Conservation (phyloP, 257 asterid genomes). For the Verbascum thapsus region DNA sequence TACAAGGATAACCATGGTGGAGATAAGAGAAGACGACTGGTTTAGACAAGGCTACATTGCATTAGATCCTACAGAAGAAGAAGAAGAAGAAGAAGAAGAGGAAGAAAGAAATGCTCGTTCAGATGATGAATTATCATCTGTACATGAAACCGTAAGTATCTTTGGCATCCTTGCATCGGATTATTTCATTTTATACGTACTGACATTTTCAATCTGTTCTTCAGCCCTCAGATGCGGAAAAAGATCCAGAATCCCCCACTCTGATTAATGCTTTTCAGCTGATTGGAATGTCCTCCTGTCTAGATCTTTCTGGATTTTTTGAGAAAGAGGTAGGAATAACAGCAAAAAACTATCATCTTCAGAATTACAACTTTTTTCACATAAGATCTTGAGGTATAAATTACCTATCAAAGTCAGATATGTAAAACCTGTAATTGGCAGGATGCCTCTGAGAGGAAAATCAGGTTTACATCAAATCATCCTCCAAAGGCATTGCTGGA, state of each 20-base stretch:
- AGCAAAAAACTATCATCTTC: slow-evolving; percentile 1
- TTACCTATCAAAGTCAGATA: slow-evolving; percentile 1
- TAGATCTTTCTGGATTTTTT: slow-evolving; percentile 92
- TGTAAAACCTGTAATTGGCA: slow-evolving; percentile 28
- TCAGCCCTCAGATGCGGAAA: slow-evolving; percentile 59
- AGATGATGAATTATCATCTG: slow-evolving; percentile 56
- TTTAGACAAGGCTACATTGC: slow-evolving; percentile 79
- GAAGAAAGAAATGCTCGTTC: slow-evolving; percentile 39
- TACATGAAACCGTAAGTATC: slow-evolving; percentile 48
- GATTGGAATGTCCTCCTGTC: slow-evolving; percentile 91
- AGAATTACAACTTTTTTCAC: neutral
- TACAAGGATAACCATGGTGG: slow-evolving; percentile 66
- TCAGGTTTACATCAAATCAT: slow-evolving; percentile 79
- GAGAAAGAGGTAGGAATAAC: slow-evolving; percentile 70
- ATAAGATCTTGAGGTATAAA: neutral
- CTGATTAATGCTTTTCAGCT: slow-evolving; percentile 86
- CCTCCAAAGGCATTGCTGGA: slow-evolving; percentile 79
- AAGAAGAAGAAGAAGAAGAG: slow-evolving; percentile 54
- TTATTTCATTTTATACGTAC: neutral
- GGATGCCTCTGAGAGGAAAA: slow-evolving; percentile 93
- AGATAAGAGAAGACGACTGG: slow-evolving; percentile 79
- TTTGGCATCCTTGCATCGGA: slow-evolving; percentile 15
- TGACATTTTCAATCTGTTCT: slow-evolving; percentile 15
- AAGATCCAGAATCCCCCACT: slow-evolving; percentile 52
- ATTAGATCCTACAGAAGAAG: slow-evolving; percentile 53